phyloP scores from a whole-genome alignment of 2,329 filamentous ascomycete genomes.

The Colletotrichum salicis region DNA sequence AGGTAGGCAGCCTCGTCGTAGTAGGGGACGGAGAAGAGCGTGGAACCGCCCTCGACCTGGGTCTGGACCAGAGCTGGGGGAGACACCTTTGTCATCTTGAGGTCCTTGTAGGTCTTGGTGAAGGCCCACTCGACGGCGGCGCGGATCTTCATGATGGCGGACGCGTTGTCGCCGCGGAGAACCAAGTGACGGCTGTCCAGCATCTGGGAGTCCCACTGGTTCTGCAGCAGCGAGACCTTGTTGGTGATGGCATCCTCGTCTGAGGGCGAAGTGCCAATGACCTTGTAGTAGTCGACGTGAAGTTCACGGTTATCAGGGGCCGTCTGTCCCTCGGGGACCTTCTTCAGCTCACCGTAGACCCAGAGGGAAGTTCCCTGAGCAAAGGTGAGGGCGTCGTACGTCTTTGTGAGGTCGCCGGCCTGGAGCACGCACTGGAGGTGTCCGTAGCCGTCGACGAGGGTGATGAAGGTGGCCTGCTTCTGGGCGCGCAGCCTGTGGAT shows the following conservation, averaged over 20 bases:
- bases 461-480: conserved; percentile 88
- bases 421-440: conserved; percentile 86
- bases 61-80: conserved; percentile 95
- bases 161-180: conserved; percentile 84
- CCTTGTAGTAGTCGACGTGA: conserved; percentile 88
- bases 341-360: conserved; percentile 84
- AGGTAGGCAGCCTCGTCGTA: conserved; percentile 92
- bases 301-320: conserved; percentile 89
- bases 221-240: conserved; percentile 62
- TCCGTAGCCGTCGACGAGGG: conserved; percentile 85
- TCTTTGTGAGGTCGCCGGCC: conserved; percentile 82
- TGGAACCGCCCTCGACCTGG: conserved; percentile 91
- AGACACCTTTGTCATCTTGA: conserved; percentile 82
- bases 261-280: conserved; percentile 82
- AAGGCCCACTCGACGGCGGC: conserved; percentile 85
- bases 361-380: conserved; percentile 89
- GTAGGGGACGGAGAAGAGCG: conserved; percentile 89
- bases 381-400: conserved; percentile 89
- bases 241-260: conserved; percentile 94
- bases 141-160: conserved; percentile 88
- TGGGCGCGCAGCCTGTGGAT: conserved; percentile 85
- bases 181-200: conserved; percentile 87
- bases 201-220: conserved; percentile 69
- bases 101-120: conserved; percentile 79
- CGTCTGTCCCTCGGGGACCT: conserved; percentile 80